These are phyloP conservation scores for Penicillium glabrum DNA, from an alignment of 2,329 filamentous ascomycete genomes.

Conservation along the genomic window DNA sequence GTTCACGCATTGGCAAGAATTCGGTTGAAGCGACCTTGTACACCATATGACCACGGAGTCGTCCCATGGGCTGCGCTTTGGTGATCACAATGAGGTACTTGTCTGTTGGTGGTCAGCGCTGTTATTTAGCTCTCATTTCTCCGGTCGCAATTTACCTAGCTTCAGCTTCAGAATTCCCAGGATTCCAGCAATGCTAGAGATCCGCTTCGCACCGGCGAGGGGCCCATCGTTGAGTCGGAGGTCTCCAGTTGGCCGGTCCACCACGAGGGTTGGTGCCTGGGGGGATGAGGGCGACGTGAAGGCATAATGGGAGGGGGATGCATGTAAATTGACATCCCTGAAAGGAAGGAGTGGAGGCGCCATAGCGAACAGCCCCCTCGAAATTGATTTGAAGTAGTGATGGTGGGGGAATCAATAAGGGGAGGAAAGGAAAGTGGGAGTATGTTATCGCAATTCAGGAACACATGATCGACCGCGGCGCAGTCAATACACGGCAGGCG, in stretches of 20 bases:
- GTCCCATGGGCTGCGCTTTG: slow-evolving; percentile 86
- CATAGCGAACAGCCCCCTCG: slow-evolving; percentile 39
- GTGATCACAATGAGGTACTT: slow-evolving; percentile 98
- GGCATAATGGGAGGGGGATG: slow-evolving; percentile 87
- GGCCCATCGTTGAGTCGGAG: slow-evolving; percentile 79
- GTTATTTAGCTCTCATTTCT: background rate
- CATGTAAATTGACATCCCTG: slow-evolving; percentile 95
- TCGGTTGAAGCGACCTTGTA: slow-evolving; percentile 92
- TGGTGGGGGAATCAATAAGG: slow-evolving; percentile 4
- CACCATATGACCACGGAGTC: slow-evolving; percentile 92
- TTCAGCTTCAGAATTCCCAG: slow-evolving; percentile 90
- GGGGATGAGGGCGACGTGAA: slow-evolving; percentile 95
- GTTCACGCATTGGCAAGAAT: slow-evolving; percentile 89
- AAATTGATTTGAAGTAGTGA: background rate
- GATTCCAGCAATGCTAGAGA: slow-evolving; percentile 93
- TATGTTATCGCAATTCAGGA: slow-evolving; percentile 14
- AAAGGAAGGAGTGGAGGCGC: slow-evolving; percentile 62
- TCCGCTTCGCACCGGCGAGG: slow-evolving; percentile 73
- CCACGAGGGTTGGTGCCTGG: slow-evolving; percentile 78
- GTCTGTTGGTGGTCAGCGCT: slow-evolving; percentile 51
- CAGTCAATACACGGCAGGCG: slow-evolving; percentile 9
- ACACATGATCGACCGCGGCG: slow-evolving; percentile 22
- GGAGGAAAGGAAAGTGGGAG: slow-evolving; percentile 7
- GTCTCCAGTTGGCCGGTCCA: slow-evolving; percentile 91
- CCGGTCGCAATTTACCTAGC: slow-evolving; percentile 63